Evolutionary conservation across 2,329 filamentous ascomycete species (phyloP).

Genomic region (Colletotrichum sp.): DNA sequence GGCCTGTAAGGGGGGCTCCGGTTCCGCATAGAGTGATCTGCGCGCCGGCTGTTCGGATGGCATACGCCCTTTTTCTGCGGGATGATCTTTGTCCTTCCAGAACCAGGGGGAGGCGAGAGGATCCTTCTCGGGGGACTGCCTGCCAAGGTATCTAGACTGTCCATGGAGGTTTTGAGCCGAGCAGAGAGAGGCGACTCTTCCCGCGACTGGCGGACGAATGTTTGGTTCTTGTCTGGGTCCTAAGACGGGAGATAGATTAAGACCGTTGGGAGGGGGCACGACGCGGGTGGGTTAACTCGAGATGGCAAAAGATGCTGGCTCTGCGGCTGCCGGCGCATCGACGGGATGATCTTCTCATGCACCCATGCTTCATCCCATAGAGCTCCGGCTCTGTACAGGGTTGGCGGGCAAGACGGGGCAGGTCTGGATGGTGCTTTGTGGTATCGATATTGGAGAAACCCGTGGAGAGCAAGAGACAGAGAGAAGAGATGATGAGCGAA

Average conservation of each 20-base stretch:
- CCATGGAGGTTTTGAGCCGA: neutral
- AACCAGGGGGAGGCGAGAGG: neutral
- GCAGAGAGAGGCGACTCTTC: neutral
- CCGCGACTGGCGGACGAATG: no score
- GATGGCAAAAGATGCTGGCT: neutral
- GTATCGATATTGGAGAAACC: neutral
- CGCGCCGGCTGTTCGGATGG: constrained; percentile 7
- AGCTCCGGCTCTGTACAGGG: neutral
- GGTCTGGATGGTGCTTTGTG: neutral
- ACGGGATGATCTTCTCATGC: neutral
- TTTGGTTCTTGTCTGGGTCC: neutral
- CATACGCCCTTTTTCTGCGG: neutral
- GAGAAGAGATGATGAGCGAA: neutral
- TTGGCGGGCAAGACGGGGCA: neutral
- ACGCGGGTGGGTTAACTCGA: neutral
- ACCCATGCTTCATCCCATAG: neutral
- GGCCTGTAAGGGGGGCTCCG: neutral
- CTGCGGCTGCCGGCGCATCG: neutral
- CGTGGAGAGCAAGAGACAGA: neutral
- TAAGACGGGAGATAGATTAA: neutral
- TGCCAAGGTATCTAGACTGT: neutral
- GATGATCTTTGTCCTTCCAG: neutral
- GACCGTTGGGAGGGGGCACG: neutral
- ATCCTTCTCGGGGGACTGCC: neutral
- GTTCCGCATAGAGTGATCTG: constrained; percentile 15